Evolutionary conservation across 139 green algal genomes (phyloP), one percentile per base, ranked within the genome.

Genomic region (Desmodesmus armatus): DNA sequence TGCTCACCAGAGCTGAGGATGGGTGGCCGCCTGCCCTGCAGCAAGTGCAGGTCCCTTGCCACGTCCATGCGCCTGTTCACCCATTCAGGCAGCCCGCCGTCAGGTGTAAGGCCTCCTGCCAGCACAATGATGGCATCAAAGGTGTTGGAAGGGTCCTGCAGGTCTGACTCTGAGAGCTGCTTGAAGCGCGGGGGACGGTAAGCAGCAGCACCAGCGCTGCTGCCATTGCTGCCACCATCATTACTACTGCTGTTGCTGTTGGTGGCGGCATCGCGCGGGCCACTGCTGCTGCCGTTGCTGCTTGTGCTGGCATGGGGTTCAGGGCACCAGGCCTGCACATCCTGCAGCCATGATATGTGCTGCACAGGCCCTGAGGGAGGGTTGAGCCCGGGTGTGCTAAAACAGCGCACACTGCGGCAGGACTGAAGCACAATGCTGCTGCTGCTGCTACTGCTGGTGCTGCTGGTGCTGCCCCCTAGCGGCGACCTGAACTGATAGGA

Each of bases 31-130:
- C 70, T 49, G 6, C 31, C 23, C 80, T 82, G 80, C 65, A 85
- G 7, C 27, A 62, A 3, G n/a, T 88, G 85, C 69, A 92, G 31
- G 39, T 84, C 82, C 2, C 33, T 17, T 0, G 31, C 77, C 33
- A 70, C 44, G 29, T 94, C 91, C 41, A 94, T 69, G 11, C 91
- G 67, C 58, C 91, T 73, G 13, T 78, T 3, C 21, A 90, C 91
- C 91, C 91, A 94, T 5, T 78, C 55, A 33, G 91, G 91, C 67
- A 94, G 71, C 13, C 88, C 82, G 43, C 90, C 91, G 33, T 88
- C 77, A 6, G 80, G 51, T 1, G 60, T 76, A 31, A 94, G 67
- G 1, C 91, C 91, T 7, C 91, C 91, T 11, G 88, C 91, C 11
- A 86, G 69, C 80, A 86, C 67, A 29, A 86, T 62, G 19, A 86